These are phyloP conservation scores for Paulownia fortunei DNA, from an alignment of 257 asterid species.

Conservation along the genomic window DNA sequence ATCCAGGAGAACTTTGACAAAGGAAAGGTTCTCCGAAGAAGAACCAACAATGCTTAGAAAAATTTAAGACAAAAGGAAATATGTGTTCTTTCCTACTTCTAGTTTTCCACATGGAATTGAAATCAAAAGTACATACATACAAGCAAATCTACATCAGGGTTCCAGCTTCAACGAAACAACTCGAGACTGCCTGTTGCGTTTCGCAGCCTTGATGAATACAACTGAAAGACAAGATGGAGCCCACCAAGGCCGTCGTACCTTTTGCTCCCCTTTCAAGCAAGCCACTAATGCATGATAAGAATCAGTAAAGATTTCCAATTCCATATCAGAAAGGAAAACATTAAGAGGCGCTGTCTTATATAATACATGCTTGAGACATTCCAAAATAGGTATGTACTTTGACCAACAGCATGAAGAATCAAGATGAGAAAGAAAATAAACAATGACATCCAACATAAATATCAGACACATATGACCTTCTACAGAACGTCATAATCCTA, in stretches of 20 bases:
- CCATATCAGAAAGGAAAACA: not conserved
- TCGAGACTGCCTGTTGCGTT: conserved; percentile 88
- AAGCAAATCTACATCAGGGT: conserved; percentile 64
- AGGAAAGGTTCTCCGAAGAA: conserved; percentile 45
- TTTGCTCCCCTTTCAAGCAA: conserved; percentile 99
- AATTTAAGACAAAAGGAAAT: conserved; percentile 32
- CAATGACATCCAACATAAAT: not conserved
- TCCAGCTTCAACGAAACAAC: conserved; percentile 98
- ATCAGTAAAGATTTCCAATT: conserved; percentile 20
- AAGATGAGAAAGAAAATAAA: not conserved
- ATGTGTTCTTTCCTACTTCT: conserved; percentile 30
- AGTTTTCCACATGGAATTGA: conserved; percentile 29
- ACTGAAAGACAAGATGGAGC: conserved; percentile 82
- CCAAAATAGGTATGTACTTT: too few species aligned
- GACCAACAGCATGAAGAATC: not conserved
- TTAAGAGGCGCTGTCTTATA: too few species aligned
- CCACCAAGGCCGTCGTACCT: conserved; percentile 96
- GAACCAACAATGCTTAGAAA: conserved; percentile 43
- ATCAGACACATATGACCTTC: not conserved
- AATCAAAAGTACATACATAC: conserved; percentile 32
- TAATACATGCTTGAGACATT: too few species aligned
- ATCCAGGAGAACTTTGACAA: conserved; percentile 32
- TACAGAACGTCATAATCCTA: not conserved
- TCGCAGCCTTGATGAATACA: conserved; percentile 71
- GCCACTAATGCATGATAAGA: conserved; percentile 61